These are phyloP conservation scores for Incumbomyces delicatus DNA, from an alignment of 2,329 filamentous ascomycete genomes.

Conservation along the genomic window DNA sequence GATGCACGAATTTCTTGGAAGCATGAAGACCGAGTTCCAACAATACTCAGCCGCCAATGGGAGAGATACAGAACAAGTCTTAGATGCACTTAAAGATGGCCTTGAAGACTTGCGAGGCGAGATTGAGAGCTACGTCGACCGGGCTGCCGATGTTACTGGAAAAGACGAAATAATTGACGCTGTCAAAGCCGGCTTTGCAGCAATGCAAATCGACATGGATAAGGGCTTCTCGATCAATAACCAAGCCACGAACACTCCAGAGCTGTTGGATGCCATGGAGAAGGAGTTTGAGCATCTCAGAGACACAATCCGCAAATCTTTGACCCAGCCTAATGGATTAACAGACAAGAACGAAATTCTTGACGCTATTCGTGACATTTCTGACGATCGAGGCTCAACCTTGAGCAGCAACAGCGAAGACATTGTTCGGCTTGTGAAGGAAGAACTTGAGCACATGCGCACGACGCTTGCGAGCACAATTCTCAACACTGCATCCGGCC, in stretches of 20 bases:
- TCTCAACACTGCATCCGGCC: constrained; percentile 32
- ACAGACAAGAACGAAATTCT: constrained; percentile 53
- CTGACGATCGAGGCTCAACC: constrained; percentile 28
- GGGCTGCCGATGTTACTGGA: constrained; percentile 55
- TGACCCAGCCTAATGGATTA: constrained; percentile 49
- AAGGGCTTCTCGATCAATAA: constrained; percentile 37
- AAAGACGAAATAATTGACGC: constrained; percentile 72
- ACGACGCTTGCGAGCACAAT: constrained; percentile 47
- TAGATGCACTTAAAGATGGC: constrained; percentile 80
- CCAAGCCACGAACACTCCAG: constrained; percentile 47
- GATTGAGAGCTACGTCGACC: constrained; percentile 72
- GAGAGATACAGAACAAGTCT: constrained; percentile 74
- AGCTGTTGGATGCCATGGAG: constrained; percentile 64
- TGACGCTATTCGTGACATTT: constrained; percentile 40
- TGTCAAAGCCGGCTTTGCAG: constrained; percentile 52
- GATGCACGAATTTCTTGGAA: constrained; percentile 49
- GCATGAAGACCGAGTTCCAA: constrained; percentile 58
- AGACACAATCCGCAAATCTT: constrained; percentile 61
- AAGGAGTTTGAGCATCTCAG: constrained; percentile 74
- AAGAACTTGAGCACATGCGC: constrained; percentile 53
- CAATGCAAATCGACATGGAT: constrained; percentile 50
- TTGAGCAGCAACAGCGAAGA: constrained; percentile 31
- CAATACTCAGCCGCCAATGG: constrained; percentile 71
- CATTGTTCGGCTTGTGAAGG: constrained; percentile 41
- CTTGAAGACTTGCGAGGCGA: constrained; percentile 70